Evolutionary conservation across 129 eudicot genomes (phyloP).

Genomic region (Oenanthe sinensis): DNA sequence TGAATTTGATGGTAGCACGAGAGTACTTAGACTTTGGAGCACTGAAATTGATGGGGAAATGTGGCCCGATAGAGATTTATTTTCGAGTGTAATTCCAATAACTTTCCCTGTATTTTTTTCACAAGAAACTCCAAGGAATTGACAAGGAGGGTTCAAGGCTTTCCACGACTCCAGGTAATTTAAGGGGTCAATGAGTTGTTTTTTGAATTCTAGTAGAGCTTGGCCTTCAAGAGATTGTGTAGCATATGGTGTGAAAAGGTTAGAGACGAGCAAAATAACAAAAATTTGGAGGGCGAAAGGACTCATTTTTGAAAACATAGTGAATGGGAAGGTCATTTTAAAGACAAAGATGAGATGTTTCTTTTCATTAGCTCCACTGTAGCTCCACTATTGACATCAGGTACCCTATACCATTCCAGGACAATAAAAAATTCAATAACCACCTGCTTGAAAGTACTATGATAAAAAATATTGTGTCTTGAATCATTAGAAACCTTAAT

Average conservation of each 20-base stretch:
- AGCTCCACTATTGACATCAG: constrained; percentile 37
- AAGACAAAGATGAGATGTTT: constrained; percentile 13
- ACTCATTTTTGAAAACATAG: constrained; percentile 20
- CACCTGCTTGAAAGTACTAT: constrained; percentile 13
- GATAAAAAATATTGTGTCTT: not conserved
- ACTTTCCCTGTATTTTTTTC: constrained; percentile 52
- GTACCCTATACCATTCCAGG: constrained; percentile 11
- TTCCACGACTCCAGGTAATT: constrained; percentile 61
- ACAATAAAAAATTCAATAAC: constrained; percentile 19
- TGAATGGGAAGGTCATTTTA: constrained; percentile 31
- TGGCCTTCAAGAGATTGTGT: constrained; percentile 30
- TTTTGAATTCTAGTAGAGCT: constrained; percentile 69
- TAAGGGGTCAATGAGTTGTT: constrained; percentile 54
- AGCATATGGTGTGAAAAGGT: constrained; percentile 16
- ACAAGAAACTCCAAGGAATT: constrained; percentile 56
- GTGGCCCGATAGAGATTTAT: constrained; percentile 50
- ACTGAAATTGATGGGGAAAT: constrained; percentile 48
- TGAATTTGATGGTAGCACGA: constrained; percentile 40
- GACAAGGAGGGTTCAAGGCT: constrained; percentile 52
- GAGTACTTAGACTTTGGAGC: constrained; percentile 42
- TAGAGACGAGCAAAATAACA: constrained; percentile 18
- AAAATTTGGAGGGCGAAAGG: constrained; percentile 20
- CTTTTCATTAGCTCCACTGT: not conserved
- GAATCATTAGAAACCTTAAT: not conserved
- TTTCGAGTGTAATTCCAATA: constrained; percentile 45